Base-by-base conservation (phyloP, 2,329 filamentous ascomycete species). In the Sarocladiaceae sp. region DNA sequence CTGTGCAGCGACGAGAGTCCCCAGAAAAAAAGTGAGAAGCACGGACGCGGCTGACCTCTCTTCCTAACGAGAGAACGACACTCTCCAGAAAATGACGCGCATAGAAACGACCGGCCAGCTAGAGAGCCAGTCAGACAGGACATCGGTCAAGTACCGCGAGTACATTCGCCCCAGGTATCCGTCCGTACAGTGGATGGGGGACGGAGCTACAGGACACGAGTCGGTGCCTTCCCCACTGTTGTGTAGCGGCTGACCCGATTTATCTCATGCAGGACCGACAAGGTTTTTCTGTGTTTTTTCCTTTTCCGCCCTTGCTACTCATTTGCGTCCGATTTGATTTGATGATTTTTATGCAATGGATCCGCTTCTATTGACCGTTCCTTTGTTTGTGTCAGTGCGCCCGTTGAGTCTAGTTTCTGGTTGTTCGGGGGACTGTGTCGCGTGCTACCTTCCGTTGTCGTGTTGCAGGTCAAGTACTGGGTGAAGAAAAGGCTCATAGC, bases 401-500 rank as follows among this genome's bases (percentile, higher is more conserved):
- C n/a, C n/a, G n/a, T n/a, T n/a, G n/a, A n/a, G n/a, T n/a, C n/a
- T n/a, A n/a, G 5, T 36, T 36, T n/a, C 7, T n/a, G 15, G 33
- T n/a, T 36, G 33, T n/a, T 36, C 33, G 15, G 33, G 33, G 18
- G 7, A 5, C 33, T 36, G 33, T 36, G 33, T 36, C 33, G 33
- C 33, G 33, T 36, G 33, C 33, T 36, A n/a, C n/a, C n/a, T n/a
- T n/a, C n/a, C 33, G 15, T 36, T 17, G 33, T 8, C 7, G 15
- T 5, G 7, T 36, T 36, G 33, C 18, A 8, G n/a, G n/a, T n/a
- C n/a, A n/a, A n/a, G n/a, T n/a, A 8, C 33, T 7, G 8, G n/a
- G 15, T 44, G 40, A 22, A 33, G 44, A 26, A 48, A 48, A 48
- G 26, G 44, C 44, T 25, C 44, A 48, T 48, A 48, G 44, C 26